Conservation (phyloP, 2,329 filamentous ascomycete genomes). For the Penicillium nordicum region DNA sequence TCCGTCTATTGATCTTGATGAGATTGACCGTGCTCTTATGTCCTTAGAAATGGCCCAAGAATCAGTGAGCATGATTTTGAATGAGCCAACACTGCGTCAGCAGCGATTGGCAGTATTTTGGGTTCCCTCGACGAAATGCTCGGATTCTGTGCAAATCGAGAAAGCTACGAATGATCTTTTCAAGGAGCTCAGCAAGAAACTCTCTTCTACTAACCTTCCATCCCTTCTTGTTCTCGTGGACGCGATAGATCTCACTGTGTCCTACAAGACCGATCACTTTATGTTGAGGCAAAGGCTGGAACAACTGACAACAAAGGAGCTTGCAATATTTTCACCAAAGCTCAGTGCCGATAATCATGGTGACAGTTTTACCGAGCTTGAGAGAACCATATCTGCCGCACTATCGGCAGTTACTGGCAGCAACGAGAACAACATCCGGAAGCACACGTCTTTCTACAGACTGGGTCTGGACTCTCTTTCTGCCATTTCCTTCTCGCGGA, state of each 20-base stretch:
- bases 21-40: conserved; percentile 65
- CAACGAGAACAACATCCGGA: conserved; percentile 49
- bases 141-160: conserved; percentile 2
- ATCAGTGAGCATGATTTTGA: conserved; percentile 61
- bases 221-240: conserved; percentile 68
- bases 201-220: conserved; percentile 79
- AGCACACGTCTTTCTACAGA: conserved; percentile 70
- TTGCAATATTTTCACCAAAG: conserved; percentile 42
- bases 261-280: conserved; percentile 69
- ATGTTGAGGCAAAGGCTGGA: conserved; percentile 51
- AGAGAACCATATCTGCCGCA: conserved; percentile 54
- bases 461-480: conserved; percentile 81
- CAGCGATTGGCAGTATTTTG: conserved; percentile 68
- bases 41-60: conserved; percentile 53
- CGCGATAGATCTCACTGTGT: conserved; percentile 65
- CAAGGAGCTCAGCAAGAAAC: conserved; percentile 49
- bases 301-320: conserved; percentile 43
- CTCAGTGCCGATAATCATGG: conserved; percentile 27
- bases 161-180: conserved; percentile 49
- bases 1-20: conserved; percentile 72
- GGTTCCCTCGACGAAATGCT: conserved; percentile 44
- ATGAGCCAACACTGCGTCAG: conserved; percentile 35
- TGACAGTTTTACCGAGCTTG: conserved; percentile 52
- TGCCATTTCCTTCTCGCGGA: conserved; percentile 66
- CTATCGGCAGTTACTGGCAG: conserved; percentile 53